phyloP scores from a whole-genome alignment of 768 basidiomycete genomes.

The Calocera cornea region DNA sequence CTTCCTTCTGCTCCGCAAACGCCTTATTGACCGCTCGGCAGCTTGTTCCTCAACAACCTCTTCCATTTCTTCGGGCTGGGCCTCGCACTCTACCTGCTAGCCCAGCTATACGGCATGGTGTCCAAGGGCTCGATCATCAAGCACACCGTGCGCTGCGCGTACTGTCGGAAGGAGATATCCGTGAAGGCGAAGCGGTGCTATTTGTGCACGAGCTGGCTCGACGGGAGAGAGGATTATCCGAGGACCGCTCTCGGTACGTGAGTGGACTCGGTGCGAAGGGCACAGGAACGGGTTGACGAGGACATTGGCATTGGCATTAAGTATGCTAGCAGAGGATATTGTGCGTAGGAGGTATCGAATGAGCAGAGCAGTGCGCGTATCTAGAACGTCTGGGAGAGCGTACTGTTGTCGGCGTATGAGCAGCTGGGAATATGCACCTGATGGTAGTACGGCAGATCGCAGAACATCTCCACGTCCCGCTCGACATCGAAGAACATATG shows the following conservation, averaged over 20 bases:
- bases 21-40: background rate
- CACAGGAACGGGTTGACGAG: background rate
- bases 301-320: background rate
- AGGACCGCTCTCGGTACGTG: background rate
- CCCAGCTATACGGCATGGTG: constrained; percentile 27
- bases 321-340: background rate
- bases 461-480: constrained; percentile 15
- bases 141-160: constrained; percentile 29
- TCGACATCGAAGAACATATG: constrained; percentile 16
- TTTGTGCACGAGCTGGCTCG: constrained; percentile 34
- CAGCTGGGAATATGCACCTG: constrained; percentile 2
- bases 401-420: background rate
- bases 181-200: constrained; percentile 30
- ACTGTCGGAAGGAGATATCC: constrained; percentile 34
- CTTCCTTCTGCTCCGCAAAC: background rate
- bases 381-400: background rate
- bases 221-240: constrained; percentile 29
- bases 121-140: constrained; percentile 33
- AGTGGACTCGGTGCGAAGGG: background rate
- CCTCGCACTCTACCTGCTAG: constrained; percentile 28
- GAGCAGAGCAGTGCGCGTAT: background rate
- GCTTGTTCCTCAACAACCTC: constrained; percentile 27
- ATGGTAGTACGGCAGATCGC: background rate
- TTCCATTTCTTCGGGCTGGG: constrained; percentile 32
- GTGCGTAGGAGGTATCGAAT: background rate